These are phyloP conservation scores for Ascochyta clinopodiicola DNA, from an alignment of 2,329 filamentous ascomycete species.

Conservation along the genomic window DNA sequence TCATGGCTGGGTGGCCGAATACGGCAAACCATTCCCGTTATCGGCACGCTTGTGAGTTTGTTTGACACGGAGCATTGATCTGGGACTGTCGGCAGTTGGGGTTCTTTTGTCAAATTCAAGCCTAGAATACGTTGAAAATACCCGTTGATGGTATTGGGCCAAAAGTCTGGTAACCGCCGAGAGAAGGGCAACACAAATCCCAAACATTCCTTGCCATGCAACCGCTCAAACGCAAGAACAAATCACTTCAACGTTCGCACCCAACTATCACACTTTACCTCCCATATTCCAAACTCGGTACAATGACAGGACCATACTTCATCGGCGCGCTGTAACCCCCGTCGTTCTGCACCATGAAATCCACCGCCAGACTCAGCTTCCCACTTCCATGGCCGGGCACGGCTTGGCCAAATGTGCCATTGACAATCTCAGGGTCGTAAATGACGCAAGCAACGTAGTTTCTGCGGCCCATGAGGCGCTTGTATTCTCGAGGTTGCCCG, in stretches of 20 bases:
- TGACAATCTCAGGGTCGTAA: conserved; percentile 84
- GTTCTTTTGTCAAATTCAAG: not conserved
- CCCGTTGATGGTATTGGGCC: not conserved
- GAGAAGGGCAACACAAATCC: not conserved
- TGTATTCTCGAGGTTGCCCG: conserved; percentile 80
- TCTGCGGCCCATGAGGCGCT: conserved; percentile 88
- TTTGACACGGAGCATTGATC: not conserved
- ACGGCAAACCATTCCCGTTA: conserved; percentile 26
- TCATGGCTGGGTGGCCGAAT: conserved; percentile 27
- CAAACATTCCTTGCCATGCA: conserved; percentile 32
- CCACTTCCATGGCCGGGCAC: conserved; percentile 51
- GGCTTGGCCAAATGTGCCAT: conserved; percentile 51
- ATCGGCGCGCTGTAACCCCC: conserved; percentile 80
- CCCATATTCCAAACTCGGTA: conserved; percentile 70
- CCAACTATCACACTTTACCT: conserved; percentile 37
- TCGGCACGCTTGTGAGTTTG: not conserved
- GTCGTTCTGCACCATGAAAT: conserved; percentile 96
- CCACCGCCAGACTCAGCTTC: conserved; percentile 82
- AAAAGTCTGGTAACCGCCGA: not conserved
- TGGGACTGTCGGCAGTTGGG: not conserved
- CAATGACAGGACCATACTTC: conserved; percentile 96
- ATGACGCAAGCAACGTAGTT: conserved; percentile 95
- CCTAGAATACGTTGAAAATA: not conserved
- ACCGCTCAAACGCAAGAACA: conserved; percentile 18
- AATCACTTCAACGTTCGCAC: not conserved